Percentiles rank a stretch among this genome's conserved stretches.
Evolutionary conservation across 1,284 basidiomycete genomes (phyloP).

Genomic region (Cryptococcus hybrid): DNA sequence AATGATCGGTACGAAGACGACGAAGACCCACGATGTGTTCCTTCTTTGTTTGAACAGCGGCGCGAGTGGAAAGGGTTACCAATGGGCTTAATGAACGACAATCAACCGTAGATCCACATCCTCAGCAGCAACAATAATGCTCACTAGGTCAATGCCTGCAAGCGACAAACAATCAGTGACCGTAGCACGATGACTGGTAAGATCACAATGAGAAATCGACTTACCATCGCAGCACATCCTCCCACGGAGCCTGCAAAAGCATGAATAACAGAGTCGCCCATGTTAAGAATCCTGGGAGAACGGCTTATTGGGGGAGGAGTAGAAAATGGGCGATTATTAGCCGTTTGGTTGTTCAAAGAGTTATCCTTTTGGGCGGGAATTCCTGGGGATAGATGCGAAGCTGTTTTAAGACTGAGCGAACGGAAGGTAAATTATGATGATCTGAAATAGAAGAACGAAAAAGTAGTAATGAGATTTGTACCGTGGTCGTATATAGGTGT

Average conservation of each 20-base stretch:
- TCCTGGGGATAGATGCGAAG: too few species aligned
- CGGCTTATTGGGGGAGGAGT: not conserved
- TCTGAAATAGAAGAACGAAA: too few species aligned
- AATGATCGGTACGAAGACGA: not conserved
- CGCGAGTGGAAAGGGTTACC: slow-evolving; percentile 87
- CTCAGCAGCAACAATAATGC: slow-evolving; percentile 3
- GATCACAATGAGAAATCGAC: slow-evolving; percentile 33
- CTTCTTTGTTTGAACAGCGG: slow-evolving; percentile 83
- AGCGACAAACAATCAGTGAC: not conserved
- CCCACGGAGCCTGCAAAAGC: slow-evolving; percentile 86
- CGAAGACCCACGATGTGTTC: slow-evolving; percentile 31
- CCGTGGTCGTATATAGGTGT: too few species aligned
- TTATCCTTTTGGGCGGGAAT: too few species aligned
- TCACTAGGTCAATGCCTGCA: slow-evolving; percentile 48
- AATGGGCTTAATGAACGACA: slow-evolving; percentile 63
- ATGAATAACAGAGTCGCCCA: slow-evolving; percentile 78
- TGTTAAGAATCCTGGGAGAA: slow-evolving; percentile 6
- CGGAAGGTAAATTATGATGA: too few species aligned
- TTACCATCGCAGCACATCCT: slow-evolving; percentile 87
- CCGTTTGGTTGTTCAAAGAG: too few species aligned
- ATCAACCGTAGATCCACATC: not conserved
- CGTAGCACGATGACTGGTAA: not conserved
- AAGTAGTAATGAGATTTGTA: too few species aligned
- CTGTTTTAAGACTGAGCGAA: too few species aligned
- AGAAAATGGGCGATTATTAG: not conserved